Conservation (phyloP, 2,329 filamentous ascomycete genomes). For the Microdochium trichocladiopsis region DNA sequence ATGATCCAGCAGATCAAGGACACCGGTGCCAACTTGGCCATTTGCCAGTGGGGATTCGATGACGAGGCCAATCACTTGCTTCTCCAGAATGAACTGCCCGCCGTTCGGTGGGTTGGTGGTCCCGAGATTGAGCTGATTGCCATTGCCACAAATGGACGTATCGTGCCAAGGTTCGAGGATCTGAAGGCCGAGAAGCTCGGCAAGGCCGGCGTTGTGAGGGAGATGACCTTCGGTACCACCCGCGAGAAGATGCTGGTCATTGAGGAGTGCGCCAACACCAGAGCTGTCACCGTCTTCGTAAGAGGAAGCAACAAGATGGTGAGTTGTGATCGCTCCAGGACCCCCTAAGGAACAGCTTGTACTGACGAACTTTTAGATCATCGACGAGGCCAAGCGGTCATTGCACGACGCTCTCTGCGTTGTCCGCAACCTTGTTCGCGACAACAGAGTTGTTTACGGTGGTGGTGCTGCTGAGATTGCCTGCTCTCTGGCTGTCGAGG, state of each 20-base stretch:
- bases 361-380: constrained; percentile 57
- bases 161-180: constrained; percentile 96
- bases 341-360: constrained; percentile 4
- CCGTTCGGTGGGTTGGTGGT: constrained; percentile 95
- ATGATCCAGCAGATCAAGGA: constrained; percentile 99
- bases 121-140: constrained; percentile 98
- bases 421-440: constrained; percentile 88
- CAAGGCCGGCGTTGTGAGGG: constrained; percentile 78
- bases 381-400: constrained; percentile 96
- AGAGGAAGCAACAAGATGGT: constrained; percentile 99
- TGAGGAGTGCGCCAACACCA: constrained; percentile 96
- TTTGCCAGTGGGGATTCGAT: constrained; percentile 99
- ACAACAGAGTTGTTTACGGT: constrained; percentile 96
- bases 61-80: constrained; percentile 97
- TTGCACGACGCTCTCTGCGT: constrained; percentile 97
- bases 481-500: constrained; percentile 92
- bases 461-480: constrained; percentile 96
- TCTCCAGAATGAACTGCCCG: constrained; percentile 91
- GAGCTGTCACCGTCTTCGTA: constrained; percentile 94
- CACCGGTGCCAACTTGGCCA: constrained; percentile 92
- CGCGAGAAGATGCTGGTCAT: constrained; percentile 99
- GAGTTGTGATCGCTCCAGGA: constrained; percentile 20
- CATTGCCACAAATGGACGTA: constrained; percentile 95
- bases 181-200: constrained; percentile 87
- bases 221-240: constrained; percentile 96